Base-by-base conservation (phyloP, 2,329 filamentous ascomycete genomes). In the Diaporthe helianthi region DNA sequence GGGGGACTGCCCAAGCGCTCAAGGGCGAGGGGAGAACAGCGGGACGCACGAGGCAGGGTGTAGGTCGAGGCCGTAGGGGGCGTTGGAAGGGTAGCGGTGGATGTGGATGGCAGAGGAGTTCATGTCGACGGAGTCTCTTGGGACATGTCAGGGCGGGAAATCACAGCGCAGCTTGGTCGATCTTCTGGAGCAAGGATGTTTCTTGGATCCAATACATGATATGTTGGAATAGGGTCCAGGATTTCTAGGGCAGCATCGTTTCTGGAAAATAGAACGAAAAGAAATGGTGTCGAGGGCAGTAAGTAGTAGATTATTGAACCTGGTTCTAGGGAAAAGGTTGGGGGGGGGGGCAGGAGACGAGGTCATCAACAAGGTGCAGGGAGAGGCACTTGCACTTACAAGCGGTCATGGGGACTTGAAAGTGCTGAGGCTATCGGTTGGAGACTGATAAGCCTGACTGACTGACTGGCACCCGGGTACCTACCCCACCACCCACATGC, bases 121-220 rank as follows among this genome's bases (percentile, higher is more conserved):
- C 70, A 71, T 71, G 64, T 67, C 70, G 70, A 64, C 67, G 53
- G 68, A 66, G 51, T 64, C 24, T 69, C 41, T 47, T 47, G 31
- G 65, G 51, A 38, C 69, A 65, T 68, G 65, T 24, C 46, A 24
- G 33, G 19, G 33, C 47, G 36, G 22, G 47, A 22, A 10, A 54
- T 67, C 13, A 60, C 41, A 33, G 53, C 41, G 19, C 24, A 33
- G 26, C 26, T 53, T 41, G 33, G 10, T 68, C 55, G 29, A 58
- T 65, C 49, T 46, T 15, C 44, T 53, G 58, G 24, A 13, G 47
- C 17, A 55, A 44, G 26, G 38, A 65, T 36, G 22, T 29, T 15
- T 10, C 22, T 65, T 46, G 17, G 49, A 49, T 38, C 36, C 36
- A 17, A 38, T 38, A 38, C 33, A 63, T 24, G 29, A 29, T 52